Conservation (phyloP, 2,329 filamentous ascomycete species). For the Coleophoma eucalyptorum region DNA sequence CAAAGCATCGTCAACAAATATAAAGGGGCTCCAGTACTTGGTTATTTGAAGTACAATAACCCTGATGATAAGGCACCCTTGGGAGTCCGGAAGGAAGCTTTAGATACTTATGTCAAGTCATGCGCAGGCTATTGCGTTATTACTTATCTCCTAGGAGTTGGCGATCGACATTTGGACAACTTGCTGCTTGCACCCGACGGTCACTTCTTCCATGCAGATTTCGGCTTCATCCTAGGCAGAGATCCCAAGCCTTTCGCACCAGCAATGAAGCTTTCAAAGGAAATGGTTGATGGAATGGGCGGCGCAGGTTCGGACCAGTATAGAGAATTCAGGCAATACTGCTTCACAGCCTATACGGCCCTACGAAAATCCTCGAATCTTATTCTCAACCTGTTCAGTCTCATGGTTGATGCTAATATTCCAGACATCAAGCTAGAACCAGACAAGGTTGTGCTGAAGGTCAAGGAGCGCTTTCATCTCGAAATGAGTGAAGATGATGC, state of each 20-base stretch:
- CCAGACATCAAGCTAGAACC: slow-evolving; percentile 90
- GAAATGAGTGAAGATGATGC: slow-evolving; percentile 92
- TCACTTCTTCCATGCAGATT: slow-evolving; percentile 98
- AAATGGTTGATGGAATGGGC: slow-evolving; percentile 99
- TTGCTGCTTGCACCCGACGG: slow-evolving; percentile 84
- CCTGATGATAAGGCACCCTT: slow-evolving; percentile 78
- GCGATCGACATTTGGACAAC: slow-evolving; percentile 94
- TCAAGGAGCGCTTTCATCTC: slow-evolving; percentile 89
- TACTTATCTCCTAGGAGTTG: slow-evolving; percentile 94
- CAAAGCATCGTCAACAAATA: slow-evolving; percentile 82
- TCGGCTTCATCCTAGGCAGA: slow-evolving; percentile 94
- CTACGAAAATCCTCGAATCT: slow-evolving; percentile 85
- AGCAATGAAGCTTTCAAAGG: slow-evolving; percentile 92
- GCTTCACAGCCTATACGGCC: slow-evolving; percentile 90
- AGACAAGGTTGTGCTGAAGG: slow-evolving; percentile 91
- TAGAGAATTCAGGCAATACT: slow-evolving; percentile 88
- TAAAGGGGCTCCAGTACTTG: slow-evolving; percentile 67
- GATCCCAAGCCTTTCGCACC: slow-evolving; percentile 97
- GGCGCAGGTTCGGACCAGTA: slow-evolving; percentile 79
- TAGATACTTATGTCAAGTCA: slow-evolving; percentile 94
- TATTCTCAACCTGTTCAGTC: slow-evolving; percentile 89
- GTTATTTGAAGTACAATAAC: slow-evolving; percentile 85
- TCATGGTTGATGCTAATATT: slow-evolving; percentile 98
- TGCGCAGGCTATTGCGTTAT: slow-evolving; percentile 98
- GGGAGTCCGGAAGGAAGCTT: slow-evolving; percentile 83